phyloP scores from a whole-genome alignment of 202 grass and related monocot species.

The Hordeum pubiflorum region DNA sequence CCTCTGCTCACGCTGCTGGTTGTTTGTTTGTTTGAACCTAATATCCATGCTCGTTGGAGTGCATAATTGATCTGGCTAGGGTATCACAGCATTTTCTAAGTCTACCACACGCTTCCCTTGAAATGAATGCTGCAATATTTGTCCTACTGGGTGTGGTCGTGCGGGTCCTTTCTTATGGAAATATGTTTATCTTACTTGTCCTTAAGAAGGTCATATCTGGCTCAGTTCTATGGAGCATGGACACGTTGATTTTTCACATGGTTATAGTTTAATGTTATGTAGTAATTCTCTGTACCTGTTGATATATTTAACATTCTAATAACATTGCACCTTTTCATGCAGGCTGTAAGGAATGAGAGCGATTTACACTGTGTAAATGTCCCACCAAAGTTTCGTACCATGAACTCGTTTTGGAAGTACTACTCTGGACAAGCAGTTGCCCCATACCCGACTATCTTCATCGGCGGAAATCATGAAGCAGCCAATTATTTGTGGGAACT shows the following conservation, averaged over 20 bases:
- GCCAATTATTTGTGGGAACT: slow-evolving; percentile 94
- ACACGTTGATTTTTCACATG: background rate
- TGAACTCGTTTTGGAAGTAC: slow-evolving; percentile 94
- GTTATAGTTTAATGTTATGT: background rate
- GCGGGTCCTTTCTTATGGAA: background rate
- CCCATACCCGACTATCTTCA: slow-evolving; percentile 85
- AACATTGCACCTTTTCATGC: slow-evolving; percentile 12
- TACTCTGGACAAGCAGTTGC: slow-evolving; percentile 75
- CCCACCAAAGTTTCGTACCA: slow-evolving; percentile 41
- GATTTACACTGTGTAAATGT: slow-evolving; percentile 62
- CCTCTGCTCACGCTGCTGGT: background rate
- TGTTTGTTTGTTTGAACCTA: background rate
- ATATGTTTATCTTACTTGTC: background rate
- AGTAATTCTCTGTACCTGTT: background rate
- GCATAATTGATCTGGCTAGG: background rate
- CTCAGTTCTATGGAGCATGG: background rate
- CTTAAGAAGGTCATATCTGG: background rate
- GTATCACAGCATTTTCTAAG: background rate
- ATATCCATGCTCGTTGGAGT: background rate
- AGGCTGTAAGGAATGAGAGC: slow-evolving; percentile 72
- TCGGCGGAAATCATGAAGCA: slow-evolving; percentile 86
- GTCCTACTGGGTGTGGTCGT: background rate
- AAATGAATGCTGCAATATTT: background rate
- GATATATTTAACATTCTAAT: background rate
- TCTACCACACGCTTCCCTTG: background rate